A percentile compares a stretch with the other conserved stretches of the same genome.
Conservation (phyloP, 495 filamentous ascomycete genomes). For the Achaetomiella virescens region DNA sequence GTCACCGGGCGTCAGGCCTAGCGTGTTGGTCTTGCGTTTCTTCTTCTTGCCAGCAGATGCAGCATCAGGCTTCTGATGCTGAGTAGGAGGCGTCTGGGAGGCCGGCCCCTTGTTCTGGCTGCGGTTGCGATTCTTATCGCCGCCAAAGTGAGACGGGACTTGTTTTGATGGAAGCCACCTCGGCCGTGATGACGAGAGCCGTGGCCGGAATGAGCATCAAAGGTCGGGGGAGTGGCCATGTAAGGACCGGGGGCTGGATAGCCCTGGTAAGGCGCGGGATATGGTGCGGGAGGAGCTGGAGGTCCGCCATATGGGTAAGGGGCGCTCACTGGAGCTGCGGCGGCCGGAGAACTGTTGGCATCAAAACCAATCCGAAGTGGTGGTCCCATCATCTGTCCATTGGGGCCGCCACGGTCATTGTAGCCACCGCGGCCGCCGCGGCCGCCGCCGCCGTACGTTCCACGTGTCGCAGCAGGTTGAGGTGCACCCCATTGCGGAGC, state of each 20-base stretch:
- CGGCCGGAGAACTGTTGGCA: conserved; percentile 29
- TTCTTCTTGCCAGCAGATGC: conserved; percentile 61
- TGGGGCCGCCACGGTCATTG: conserved; percentile 41
- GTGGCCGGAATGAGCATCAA: conserved; percentile 31
- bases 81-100: conserved; percentile 29
- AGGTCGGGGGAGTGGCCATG: conserved; percentile 19
- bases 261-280: conserved; percentile 29
- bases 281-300: conserved; percentile 29
- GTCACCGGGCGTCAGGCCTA: conserved; percentile 72
- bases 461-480: conserved; percentile 39
- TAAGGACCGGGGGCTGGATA: conserved; percentile 33
- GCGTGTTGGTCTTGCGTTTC: conserved; percentile 69
- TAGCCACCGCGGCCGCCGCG: conserved; percentile 49
- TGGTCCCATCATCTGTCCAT: conserved; percentile 51
- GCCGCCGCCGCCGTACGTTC: conserved; percentile 42
- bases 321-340: conserved; percentile 41
- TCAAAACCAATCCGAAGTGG: conserved; percentile 56
- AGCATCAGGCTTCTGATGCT: conserved; percentile 61
- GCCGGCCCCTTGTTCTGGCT: conserved; percentile 30
- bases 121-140: conserved; percentile 43
- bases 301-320: conserved; percentile 33
- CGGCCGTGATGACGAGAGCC: conserved; percentile 31
- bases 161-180: conserved; percentile 33
- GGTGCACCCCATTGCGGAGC: conserved; percentile 30
- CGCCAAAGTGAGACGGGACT: conserved; percentile 29